Base-by-base conservation (phyloP, 805 yeast species). In the Ascoidea tarda region DNA sequence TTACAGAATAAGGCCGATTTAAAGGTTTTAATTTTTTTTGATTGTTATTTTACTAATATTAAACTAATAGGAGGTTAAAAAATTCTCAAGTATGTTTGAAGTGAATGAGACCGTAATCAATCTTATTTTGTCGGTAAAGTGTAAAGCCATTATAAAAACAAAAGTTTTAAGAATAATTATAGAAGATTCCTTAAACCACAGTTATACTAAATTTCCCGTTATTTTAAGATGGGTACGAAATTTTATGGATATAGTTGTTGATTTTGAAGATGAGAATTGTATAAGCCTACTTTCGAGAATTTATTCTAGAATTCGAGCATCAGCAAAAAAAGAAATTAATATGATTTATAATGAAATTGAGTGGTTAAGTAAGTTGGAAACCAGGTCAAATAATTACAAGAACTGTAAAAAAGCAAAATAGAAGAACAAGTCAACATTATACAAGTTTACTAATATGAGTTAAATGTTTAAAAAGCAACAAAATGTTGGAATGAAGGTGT, bases 201-300 rank as follows among this genome's bases (percentile, higher is more conserved):
- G 50, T 0, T 6, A 47, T 0, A 21, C 59, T 1, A 56, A 55
- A 5, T 59, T 62, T 6, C 45, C 48, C 6, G 52, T 50, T 1
- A 21, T 66, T 4, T 64, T 69, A n/a, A 53, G 57, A 32, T 66
- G 70, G 70, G 49, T 62, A 5, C 58, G 68, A 46, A 55, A 52
- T 14, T 50, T 66, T 2, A 52, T 67, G 33, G 63, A 56, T 48
- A 28, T 12, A 38, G 4, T 31, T 21, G 33, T 16, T 16, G 44
- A 38, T 8, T 38, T 38, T 38, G 8, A 38, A 10, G 14, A 38
- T 38, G 14, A 38, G 14, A 38, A 38, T 38, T 38, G 8, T 38
- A 38, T 38, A 10, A 14, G 14, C 8, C 8, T 38, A 10, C 8
- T 38, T 10, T 38, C 44, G 14, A 38, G 44, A 38, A 38, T 38